A percentile compares a stretch with the other conserved stretches of the same genome.
Evolutionary conservation across 2,329 filamentous ascomycete species (phyloP).

Genomic region (Ophidiomyces ophidiicola): DNA sequence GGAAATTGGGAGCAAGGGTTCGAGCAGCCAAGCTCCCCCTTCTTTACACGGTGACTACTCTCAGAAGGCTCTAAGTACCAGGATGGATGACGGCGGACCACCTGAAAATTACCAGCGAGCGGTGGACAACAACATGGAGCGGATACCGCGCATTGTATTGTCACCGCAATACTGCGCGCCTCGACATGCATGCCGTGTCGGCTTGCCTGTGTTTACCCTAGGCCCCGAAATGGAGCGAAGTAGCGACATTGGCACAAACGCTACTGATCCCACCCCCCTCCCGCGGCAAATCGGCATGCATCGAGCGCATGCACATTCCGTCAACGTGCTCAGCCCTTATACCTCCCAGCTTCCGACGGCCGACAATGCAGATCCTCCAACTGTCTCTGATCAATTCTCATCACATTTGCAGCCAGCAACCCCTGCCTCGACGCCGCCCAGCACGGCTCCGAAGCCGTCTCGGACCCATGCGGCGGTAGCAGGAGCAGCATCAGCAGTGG

Average conservation of each 20-base stretch:
- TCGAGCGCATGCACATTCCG: too few relatives aligned
- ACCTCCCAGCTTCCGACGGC: not conserved
- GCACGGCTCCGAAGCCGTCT: not conserved
- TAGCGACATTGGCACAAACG: not conserved
- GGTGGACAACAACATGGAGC: not conserved
- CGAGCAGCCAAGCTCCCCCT: not conserved
- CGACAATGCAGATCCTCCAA: not conserved
- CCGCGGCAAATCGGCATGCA: too few relatives aligned
- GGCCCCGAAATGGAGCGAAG: not conserved
- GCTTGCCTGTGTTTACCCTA: not conserved
- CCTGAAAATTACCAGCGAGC: not conserved
- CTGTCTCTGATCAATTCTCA: constrained; percentile 6
- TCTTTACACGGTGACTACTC: not conserved
- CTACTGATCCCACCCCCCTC: not conserved
- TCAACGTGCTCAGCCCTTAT: not conserved
- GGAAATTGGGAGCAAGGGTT: not conserved
- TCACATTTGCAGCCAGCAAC: constrained; percentile 2
- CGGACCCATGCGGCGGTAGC: not conserved
- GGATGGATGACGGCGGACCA: not conserved
- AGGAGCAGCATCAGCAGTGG: not conserved
- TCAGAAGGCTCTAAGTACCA: not conserved
- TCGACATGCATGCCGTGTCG: not conserved
- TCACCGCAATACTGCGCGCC: not conserved
- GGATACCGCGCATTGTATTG: not conserved
- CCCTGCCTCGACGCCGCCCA: constrained; percentile 3